Evolutionary conservation across 1,284 basidiomycete species (phyloP).

Genomic region (Fistulinella cinereoalba): DNA sequence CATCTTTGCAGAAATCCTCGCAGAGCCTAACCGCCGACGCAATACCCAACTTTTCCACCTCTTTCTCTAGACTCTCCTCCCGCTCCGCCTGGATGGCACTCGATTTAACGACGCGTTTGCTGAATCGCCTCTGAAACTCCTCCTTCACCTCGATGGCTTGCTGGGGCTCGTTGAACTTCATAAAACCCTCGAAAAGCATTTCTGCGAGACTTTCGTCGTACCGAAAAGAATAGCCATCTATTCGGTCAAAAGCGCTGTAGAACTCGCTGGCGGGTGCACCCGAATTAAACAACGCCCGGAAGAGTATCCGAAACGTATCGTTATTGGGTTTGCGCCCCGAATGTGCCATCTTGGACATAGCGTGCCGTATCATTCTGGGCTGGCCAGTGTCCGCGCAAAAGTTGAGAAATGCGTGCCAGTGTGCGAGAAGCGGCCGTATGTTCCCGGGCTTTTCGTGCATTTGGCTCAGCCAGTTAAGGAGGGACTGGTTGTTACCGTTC

Average conservation of each 20-base stretch:
- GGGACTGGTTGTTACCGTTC: conserved; percentile 40
- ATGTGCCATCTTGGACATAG: conserved; percentile 43
- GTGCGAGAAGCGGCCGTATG: conserved; percentile 45
- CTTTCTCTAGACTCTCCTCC: conserved; percentile 28
- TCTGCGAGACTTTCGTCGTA: conserved; percentile 43
- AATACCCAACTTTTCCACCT: conserved; percentile 31
- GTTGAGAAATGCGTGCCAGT: conserved; percentile 53
- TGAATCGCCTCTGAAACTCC: conserved; percentile 38
- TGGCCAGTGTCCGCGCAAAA: conserved; percentile 39
- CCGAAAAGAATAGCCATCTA: conserved; percentile 41
- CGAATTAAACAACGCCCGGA: conserved; percentile 41
- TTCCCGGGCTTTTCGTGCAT: conserved; percentile 49
- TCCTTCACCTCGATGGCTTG: conserved; percentile 38
- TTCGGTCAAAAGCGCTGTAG: conserved; percentile 43
- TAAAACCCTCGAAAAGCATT: conserved; percentile 44
- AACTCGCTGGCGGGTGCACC: conserved; percentile 38
- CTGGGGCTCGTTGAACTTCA: conserved; percentile 33
- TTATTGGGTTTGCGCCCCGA: conserved; percentile 45
- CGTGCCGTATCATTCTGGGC: conserved; percentile 40
- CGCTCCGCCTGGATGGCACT: conserved; percentile 25
- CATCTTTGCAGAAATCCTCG: conserved; percentile 27
- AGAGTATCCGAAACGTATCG: conserved; percentile 47
- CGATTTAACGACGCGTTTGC: conserved; percentile 27
- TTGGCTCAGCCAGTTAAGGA: conserved; percentile 46
- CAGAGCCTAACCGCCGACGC: conserved; percentile 26